Evolutionary conservation across 208 protist genomes (phyloP).

Genomic region (Zelonia costaricensis): DNA sequence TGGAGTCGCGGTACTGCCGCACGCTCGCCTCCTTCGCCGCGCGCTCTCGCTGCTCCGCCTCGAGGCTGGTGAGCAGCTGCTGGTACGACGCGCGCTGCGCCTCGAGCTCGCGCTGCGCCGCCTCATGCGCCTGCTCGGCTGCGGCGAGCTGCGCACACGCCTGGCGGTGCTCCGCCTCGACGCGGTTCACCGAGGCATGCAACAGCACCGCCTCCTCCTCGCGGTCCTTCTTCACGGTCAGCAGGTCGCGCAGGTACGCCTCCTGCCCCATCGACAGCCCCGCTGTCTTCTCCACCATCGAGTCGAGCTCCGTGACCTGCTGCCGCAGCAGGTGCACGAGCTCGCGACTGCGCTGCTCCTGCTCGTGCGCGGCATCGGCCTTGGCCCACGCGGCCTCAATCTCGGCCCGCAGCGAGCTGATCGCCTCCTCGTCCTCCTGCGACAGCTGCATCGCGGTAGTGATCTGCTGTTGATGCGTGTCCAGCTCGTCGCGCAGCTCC

Average conservation of each 20-base stretch:
- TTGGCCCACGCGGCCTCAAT: slow-evolving; percentile 98
- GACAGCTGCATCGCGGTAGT: slow-evolving; percentile 95
- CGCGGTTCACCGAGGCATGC: slow-evolving; percentile 40
- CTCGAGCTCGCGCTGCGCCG: slow-evolving; percentile 43
- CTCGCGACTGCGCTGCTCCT: slow-evolving; percentile 95
- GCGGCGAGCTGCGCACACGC: slow-evolving; percentile 5
- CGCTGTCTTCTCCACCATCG: slow-evolving; percentile 93
- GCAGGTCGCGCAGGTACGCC: slow-evolving; percentile 94
- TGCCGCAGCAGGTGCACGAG: slow-evolving; percentile 94
- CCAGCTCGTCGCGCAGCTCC: slow-evolving; percentile 95
- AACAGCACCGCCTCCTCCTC: slow-evolving; percentile 90
- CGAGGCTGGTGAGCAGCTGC: slow-evolving; percentile 55
- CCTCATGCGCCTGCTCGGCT: slow-evolving; percentile 8
- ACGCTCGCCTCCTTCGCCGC: slow-evolving; percentile 91
- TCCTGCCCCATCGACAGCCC: slow-evolving; percentile 95
- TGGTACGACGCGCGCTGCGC: slow-evolving; percentile 49
- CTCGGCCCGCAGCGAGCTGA: slow-evolving; percentile 92
- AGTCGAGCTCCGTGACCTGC: slow-evolving; percentile 94
- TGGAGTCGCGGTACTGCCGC: slow-evolving; percentile 76
- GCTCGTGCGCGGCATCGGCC: slow-evolving; percentile 96
- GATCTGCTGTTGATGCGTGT: slow-evolving; percentile 96
- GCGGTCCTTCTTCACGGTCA: slow-evolving; percentile 91
- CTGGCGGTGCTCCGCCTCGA: slow-evolving; percentile 76
- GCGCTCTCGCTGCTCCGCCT: slow-evolving; percentile 69
- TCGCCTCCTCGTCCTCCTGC: slow-evolving; percentile 96